phyloP scores from a whole-genome alignment of 2,329 filamentous ascomycete genomes.

The Teratosphaeria destructans region DNA sequence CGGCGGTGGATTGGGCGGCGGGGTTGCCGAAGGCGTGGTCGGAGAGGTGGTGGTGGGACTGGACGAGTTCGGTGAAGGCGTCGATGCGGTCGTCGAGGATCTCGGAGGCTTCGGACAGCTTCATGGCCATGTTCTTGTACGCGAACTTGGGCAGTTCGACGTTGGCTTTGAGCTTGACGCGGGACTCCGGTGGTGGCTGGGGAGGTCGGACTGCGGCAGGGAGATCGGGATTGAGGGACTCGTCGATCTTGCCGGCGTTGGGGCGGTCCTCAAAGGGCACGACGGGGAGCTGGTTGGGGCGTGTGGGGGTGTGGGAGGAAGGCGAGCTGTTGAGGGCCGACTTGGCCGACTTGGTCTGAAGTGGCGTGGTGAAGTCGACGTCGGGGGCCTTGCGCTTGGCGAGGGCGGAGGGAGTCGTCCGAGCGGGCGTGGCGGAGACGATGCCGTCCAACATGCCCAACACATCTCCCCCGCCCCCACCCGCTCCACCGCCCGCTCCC shows the following conservation, averaged over 20 bases:
- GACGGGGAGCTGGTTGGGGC: conserved; percentile 25
- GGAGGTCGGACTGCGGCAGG: conserved; percentile 42
- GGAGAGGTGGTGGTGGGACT: conserved; percentile 64
- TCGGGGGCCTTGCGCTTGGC: conserved; percentile 39
- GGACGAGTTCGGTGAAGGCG: conserved; percentile 66
- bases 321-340: conserved; percentile 38
- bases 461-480: conserved; percentile 49
- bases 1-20: conserved; percentile 69
- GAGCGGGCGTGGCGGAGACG: conserved; percentile 34
- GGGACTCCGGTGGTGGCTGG: conserved; percentile 57
- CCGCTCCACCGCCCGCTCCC: conserved; percentile 15
- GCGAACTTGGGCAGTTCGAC: conserved; percentile 83
- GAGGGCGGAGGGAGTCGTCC: conserved; percentile 25
- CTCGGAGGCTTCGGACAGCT: conserved; percentile 81
- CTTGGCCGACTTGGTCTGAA: conserved; percentile 32
- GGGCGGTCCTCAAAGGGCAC: conserved; percentile 58
- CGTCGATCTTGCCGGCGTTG: conserved; percentile 71
- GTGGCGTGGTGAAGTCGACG: conserved; percentile 41
- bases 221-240: conserved; percentile 68
- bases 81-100: conserved; percentile 93
- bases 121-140: conserved; percentile 93
- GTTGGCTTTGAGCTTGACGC: conserved; percentile 74
- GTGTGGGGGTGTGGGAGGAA: conserved; percentile 26
- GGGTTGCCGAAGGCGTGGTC: conserved; percentile 79
- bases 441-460: conserved; percentile 53